Evolutionary conservation across 2,329 filamentous ascomycete genomes (phyloP), one percentile per base, ranked within the genome.

Genomic region (Colletotrichum noveboracense): DNA sequence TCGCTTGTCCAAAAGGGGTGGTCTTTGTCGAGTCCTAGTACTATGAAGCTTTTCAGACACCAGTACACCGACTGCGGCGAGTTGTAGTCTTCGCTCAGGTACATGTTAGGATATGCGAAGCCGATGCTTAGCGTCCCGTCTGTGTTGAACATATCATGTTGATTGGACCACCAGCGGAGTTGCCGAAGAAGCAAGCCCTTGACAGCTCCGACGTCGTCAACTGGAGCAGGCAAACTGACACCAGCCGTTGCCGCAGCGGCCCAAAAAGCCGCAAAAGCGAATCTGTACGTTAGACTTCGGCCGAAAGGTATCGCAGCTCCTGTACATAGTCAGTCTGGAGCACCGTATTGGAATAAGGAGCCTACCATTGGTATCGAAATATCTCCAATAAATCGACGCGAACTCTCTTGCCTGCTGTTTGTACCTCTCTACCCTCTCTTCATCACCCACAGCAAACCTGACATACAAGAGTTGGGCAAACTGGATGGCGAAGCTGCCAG

Each of bases 31-130:
- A 88, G 75, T 1, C 80, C 81, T 0, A 88, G 74, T 0, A 82
- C 83, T 13, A 87, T 78, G 14, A 89, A 83, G 0, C 84, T 84
- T 77, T 89, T 89, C 70, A 88, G 77, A 21, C 85, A 85, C 87
- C 87, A 89, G 74, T 89, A 89, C 1, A 85, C 82, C 0, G 87
- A 88, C 76, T 89, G 87, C 0, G 87, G 87, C 7, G 87, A 89
- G 78, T 89, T 89, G 79, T 89, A 89, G 75, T 88, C 85, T 79
- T 89, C 87, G 71, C 83, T 82, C 82, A 89, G 84, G 76, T 86
- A 89, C 83, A 88, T 87, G 77, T 89, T 89, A 5, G 74, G 70
- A 56, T 76, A 78, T 13, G 43, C 32, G 28, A 71, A 77, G n/a
- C 77, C 86, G 56, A 88, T 86, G 16, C 83, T 88, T 62, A 88